Conservation (phyloP, 2,329 filamentous ascomycete species). For the Phoma sp. region DNA sequence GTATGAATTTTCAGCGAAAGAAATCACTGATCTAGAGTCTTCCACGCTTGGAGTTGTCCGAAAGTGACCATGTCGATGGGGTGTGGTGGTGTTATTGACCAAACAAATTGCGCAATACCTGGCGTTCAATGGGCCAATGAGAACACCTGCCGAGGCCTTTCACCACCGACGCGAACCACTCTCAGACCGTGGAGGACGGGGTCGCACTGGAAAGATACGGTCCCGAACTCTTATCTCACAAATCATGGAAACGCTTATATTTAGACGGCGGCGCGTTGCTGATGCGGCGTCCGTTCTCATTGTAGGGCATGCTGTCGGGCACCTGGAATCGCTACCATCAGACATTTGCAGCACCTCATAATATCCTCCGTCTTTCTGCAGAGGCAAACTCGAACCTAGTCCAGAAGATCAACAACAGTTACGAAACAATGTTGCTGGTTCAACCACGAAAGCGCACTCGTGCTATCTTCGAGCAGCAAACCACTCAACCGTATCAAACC, state of each 20-base stretch:
- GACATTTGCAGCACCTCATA: slow-evolving; percentile 4
- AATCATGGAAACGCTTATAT: slow-evolving; percentile 9
- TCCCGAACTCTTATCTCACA: slow-evolving; percentile 5
- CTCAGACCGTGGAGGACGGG: slow-evolving; percentile 7
- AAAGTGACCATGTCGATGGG: too few relatives aligned
- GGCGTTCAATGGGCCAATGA: slow-evolving; percentile 9
- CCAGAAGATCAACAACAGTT: too few relatives aligned
- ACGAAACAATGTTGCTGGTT: slow-evolving; percentile 3
- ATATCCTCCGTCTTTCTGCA: background rate
- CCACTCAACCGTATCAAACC: background rate
- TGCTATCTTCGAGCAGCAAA: background rate
- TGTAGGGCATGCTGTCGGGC: slow-evolving; percentile 12
- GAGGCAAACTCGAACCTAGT: background rate
- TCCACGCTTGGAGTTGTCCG: too few relatives aligned
- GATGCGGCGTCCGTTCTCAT: background rate
- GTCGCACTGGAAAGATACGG: slow-evolving; percentile 1
- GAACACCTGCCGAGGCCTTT: slow-evolving; percentile 4
- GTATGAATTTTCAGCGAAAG: background rate
- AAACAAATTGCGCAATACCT: slow-evolving; percentile 15
- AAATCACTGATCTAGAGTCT: too few relatives aligned
- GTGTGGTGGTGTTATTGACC: slow-evolving; percentile 5
- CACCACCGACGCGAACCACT: slow-evolving; percentile 11
- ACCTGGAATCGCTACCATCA: slow-evolving; percentile 2
- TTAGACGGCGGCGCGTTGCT: background rate
- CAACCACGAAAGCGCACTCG: slow-evolving; percentile 4